Conservation (phyloP, 2,329 filamentous ascomycete genomes). For the Fusarium longipes region DNA sequence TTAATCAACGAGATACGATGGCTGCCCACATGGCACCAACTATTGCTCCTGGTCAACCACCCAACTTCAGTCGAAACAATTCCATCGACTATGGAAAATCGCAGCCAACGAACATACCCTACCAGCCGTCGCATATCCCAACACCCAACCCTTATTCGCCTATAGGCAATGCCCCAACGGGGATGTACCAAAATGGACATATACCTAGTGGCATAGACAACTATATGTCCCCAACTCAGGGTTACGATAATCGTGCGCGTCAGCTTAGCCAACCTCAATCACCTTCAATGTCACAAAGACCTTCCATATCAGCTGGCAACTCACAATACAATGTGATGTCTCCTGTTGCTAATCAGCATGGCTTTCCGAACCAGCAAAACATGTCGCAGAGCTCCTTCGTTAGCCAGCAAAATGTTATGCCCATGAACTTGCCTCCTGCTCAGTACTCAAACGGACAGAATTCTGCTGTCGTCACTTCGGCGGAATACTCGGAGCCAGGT, state of each 20-base stretch:
- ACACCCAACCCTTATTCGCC: slow-evolving; percentile 61
- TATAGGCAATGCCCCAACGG: slow-evolving; percentile 57
- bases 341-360: slow-evolving; percentile 62
- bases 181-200: slow-evolving; percentile 42
- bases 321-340: slow-evolving; percentile 64
- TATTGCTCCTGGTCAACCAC: slow-evolving; percentile 59
- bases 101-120: slow-evolving; percentile 56
- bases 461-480: slow-evolving; percentile 48
- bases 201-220: slow-evolving; percentile 54
- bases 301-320: slow-evolving; percentile 60
- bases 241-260: slow-evolving; percentile 48
- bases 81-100: slow-evolving; percentile 55
- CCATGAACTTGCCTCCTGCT: slow-evolving; percentile 71
- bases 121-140: slow-evolving; percentile 59
- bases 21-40: slow-evolving; percentile 52
- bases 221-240: slow-evolving; percentile 55
- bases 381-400: slow-evolving; percentile 65
- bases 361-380: slow-evolving; percentile 60
- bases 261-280: slow-evolving; percentile 49
- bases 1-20: slow-evolving; percentile 76
- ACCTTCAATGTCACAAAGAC: slow-evolving; percentile 57
- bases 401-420: slow-evolving; percentile 69
- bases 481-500: slow-evolving; percentile 60
- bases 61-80: slow-evolving; percentile 57
- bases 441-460: slow-evolving; percentile 58